A percentile compares a stretch with the other conserved stretches of the same genome.
Conservation (phyloP, 306 rosid species). For the Bauhinia variegata region DNA sequence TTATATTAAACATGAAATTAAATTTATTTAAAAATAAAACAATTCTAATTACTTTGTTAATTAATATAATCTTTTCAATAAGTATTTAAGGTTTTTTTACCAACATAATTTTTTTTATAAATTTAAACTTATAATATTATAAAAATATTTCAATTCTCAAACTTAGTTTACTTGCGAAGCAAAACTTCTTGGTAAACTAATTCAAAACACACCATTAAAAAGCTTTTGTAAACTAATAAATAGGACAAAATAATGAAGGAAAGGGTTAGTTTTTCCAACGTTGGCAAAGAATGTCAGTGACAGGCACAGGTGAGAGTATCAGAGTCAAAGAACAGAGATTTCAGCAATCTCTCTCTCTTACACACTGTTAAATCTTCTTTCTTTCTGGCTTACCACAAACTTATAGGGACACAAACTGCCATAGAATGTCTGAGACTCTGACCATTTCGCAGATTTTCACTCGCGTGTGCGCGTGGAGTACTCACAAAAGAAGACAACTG, state of each 20-base stretch:
- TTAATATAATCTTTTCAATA: too few relatives aligned
- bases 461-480: slow-evolving; percentile 44
- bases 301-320: background rate
- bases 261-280: background rate
- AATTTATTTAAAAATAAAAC: too few relatives aligned
- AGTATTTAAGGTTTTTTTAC: too few relatives aligned
- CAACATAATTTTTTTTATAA: too few relatives aligned
- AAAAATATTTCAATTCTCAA: too few relatives aligned
- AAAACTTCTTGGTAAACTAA: too few relatives aligned
- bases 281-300: slow-evolving; percentile 31
- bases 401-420: slow-evolving; percentile 39
- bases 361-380: too few relatives aligned
- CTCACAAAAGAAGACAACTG: slow-evolving; percentile 41
- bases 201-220: too few relatives aligned
- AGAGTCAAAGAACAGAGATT: slow-evolving; percentile 48
- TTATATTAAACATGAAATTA: too few relatives aligned
- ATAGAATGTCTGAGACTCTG: slow-evolving; percentile 36
- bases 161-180: too few relatives aligned
- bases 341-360: slow-evolving; percentile 12
- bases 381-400: slow-evolving; percentile 27
- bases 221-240: background rate
- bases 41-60: too few relatives aligned
- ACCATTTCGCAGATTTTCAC: slow-evolving; percentile 42
- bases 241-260: background rate
- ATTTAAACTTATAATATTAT: too few relatives aligned